phyloP scores from a whole-genome alignment of 23 red algal genomes.

The Gracilaria caudata region DNA sequence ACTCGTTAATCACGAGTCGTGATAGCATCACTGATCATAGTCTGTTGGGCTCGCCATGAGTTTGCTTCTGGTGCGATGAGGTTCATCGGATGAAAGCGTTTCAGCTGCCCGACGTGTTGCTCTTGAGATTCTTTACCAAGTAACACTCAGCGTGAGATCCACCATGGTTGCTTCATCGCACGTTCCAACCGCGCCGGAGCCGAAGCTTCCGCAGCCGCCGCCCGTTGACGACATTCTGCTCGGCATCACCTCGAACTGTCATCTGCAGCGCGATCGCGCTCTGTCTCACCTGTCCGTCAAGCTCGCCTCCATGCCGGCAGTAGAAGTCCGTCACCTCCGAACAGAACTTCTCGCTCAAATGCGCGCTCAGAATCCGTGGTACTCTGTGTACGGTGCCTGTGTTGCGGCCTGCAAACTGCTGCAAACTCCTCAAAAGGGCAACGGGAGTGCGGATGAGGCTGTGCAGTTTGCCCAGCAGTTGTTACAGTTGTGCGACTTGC shows the following conservation, averaged over 20 bases:
- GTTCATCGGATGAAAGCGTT: neutral
- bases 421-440: neutral
- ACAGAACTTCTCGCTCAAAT: neutral
- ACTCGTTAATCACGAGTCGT: too few species aligned
- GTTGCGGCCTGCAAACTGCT: conserved; percentile 3
- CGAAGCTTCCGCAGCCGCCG: neutral
- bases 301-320: neutral
- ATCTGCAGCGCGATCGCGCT: conserved; percentile 27
- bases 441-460: neutral
- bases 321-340: neutral
- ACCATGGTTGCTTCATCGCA: conserved; percentile 1
- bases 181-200: neutral
- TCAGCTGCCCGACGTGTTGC: neutral
- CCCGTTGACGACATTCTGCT: neutral
- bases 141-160: neutral
- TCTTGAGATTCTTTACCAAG: neutral
- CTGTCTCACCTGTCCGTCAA: neutral
- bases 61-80: too few species aligned
- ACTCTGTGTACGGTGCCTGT: conserved; percentile 8
- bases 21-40: too few species aligned
- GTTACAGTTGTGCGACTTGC: neutral
- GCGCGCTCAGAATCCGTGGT: conserved; percentile 2
- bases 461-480: neutral
- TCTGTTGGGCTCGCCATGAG: too few species aligned
- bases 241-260: conserved; percentile 3